These are phyloP conservation scores for Anisogramma anomala DNA, from an alignment of 2,329 filamentous ascomycete genomes.

Conservation along the genomic window DNA sequence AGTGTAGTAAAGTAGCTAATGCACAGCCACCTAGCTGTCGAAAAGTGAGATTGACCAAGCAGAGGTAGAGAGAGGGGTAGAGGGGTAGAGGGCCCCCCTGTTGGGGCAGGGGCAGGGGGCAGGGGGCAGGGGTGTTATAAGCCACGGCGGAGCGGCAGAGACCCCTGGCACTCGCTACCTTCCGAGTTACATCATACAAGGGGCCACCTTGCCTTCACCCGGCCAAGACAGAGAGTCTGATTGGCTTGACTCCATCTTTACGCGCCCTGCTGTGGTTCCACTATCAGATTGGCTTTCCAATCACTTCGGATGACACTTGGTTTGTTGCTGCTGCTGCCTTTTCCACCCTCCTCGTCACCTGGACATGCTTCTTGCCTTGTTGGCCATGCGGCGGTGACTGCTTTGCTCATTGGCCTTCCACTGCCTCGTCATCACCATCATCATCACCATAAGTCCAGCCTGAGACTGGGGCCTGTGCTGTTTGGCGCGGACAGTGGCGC, in stretches of 20 bases:
- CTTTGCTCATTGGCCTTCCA: conserved; percentile 8
- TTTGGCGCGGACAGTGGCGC: conserved; percentile 14
- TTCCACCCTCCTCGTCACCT: too few relatives aligned
- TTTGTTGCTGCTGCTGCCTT: conserved; percentile 7
- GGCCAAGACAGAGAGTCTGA: conserved; percentile 7
- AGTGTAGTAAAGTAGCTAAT: too few relatives aligned
- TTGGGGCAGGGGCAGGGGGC: too few relatives aligned
- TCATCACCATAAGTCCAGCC: too few relatives aligned
- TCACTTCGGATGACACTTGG: conserved; percentile 8
- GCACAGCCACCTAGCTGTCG: too few relatives aligned
- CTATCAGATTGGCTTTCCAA: conserved; percentile 10
- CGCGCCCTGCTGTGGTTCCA: conserved; percentile 12
- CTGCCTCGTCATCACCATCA: neutral
- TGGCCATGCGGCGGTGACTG: neutral
- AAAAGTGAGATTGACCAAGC: too few relatives aligned
- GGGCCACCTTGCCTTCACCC: too few relatives aligned
- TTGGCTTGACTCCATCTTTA: conserved; percentile 12
- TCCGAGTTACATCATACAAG: conserved; percentile 4
- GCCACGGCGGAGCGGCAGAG: too few relatives aligned
- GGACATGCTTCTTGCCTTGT: conserved; percentile 8
- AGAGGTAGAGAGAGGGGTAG: too few relatives aligned
- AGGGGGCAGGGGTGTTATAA: too few relatives aligned
- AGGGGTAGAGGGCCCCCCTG: too few relatives aligned
- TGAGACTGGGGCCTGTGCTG: conserved; percentile 11
- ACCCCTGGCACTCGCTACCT: conserved; percentile 6